These are phyloP conservation scores for Claviceps sp. DNA, from an alignment of 2,329 filamentous ascomycete species.

Conservation along the genomic window DNA sequence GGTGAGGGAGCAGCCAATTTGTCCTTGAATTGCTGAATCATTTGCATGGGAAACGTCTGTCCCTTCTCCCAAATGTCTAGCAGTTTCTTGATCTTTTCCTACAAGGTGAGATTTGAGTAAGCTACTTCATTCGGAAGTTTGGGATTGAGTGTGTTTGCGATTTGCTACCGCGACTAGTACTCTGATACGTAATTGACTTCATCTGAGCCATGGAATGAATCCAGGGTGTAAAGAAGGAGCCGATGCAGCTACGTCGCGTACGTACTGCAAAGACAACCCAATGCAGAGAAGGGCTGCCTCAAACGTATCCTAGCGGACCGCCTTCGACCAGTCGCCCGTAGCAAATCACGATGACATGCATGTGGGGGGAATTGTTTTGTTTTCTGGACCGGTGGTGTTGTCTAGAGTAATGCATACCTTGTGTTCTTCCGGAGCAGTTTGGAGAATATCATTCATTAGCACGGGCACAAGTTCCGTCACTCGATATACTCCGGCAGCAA, in stretches of 20 bases:
- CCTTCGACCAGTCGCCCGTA: background rate
- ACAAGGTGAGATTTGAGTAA: conserved; percentile 35
- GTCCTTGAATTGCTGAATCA: conserved; percentile 73
- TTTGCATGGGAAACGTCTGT: conserved; percentile 69
- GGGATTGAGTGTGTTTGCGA: conserved; percentile 10
- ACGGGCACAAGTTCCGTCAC: conserved; percentile 89
- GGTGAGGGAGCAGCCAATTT: conserved; percentile 52
- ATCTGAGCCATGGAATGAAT: background rate
- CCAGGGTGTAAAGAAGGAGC: background rate
- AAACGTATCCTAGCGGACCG: background rate
- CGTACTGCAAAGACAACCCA: background rate
- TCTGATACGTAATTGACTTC: background rate
- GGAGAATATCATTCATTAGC: conserved; percentile 90
- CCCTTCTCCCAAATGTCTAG: conserved; percentile 97
- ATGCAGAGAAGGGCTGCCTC: background rate
- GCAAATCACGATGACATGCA: background rate
- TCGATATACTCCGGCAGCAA: conserved; percentile 87
- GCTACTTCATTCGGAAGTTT: conserved; percentile 15
- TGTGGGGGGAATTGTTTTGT: background rate
- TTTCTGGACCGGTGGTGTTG: background rate
- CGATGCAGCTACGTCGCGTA: background rate
- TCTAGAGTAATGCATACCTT: conserved; percentile 59
- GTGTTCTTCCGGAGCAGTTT: conserved; percentile 79
- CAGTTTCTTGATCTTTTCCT: conserved; percentile 90
- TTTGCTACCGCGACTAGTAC: conserved; percentile 11